phyloP scores from a whole-genome alignment of 2,329 filamentous ascomycete genomes.

The Thelonectria rubi region DNA sequence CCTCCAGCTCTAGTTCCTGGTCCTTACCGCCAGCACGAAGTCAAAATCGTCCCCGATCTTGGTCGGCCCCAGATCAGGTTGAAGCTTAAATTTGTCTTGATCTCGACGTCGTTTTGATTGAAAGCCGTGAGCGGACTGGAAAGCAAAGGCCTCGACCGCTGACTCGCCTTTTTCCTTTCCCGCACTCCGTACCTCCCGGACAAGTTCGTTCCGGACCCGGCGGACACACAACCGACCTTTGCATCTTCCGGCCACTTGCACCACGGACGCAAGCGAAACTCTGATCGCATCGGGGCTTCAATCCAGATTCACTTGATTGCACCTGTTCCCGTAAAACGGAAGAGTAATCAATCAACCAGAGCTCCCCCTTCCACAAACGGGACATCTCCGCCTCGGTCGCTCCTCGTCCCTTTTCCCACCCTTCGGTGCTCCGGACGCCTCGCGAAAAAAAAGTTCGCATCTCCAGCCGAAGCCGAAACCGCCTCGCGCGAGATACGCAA shows the following conservation, averaged over 20 bases:
- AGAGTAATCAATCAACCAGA: slow-evolving; percentile 11
- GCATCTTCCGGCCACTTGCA: neutral
- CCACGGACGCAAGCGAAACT: slow-evolving; percentile 23
- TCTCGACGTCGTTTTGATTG: neutral
- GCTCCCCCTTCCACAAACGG: neutral
- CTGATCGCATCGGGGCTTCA: neutral
- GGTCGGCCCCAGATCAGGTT: slow-evolving; percentile 11
- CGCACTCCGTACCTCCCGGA: slow-evolving; percentile 9
- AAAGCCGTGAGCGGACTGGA: slow-evolving; percentile 13
- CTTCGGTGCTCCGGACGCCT: slow-evolving; percentile 21
- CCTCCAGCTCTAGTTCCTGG: slow-evolving; percentile 13
- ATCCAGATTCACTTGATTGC: slow-evolving; percentile 5
- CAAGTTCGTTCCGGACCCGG: slow-evolving; percentile 21
- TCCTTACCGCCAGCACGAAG: slow-evolving; percentile 7
- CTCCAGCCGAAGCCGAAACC: slow-evolving; percentile 21
- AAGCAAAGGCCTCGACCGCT: slow-evolving; percentile 35
- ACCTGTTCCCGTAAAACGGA: slow-evolving; percentile 20
- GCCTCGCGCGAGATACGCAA: slow-evolving; percentile 9
- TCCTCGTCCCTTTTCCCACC: slow-evolving; percentile 1
- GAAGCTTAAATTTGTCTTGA: slow-evolving; percentile 19
- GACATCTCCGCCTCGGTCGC: neutral
- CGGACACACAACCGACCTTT: slow-evolving; percentile 15
- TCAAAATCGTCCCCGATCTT: slow-evolving; percentile 3
- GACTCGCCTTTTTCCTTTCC: slow-evolving; percentile 18
- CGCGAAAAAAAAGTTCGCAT: slow-evolving; percentile 19